Evolutionary conservation across 352 stramenopile species (phyloP), one percentile per base, ranked within the genome.

Genomic region (Pythium folliculosum): DNA sequence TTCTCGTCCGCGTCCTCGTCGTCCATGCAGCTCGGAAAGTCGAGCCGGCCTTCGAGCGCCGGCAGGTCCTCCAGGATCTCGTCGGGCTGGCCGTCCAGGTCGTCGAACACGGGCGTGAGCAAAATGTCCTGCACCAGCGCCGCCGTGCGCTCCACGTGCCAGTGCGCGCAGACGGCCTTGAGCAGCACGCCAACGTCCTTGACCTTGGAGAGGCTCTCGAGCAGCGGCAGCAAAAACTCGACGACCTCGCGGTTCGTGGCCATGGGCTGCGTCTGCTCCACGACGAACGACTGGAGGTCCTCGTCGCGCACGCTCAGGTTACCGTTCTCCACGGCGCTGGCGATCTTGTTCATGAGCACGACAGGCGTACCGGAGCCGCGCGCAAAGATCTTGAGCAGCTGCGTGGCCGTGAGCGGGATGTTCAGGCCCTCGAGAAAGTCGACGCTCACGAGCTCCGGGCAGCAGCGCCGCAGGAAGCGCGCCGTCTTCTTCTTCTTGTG

Each of bases 351-450:
- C 59, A 91, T 82, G 14, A 94, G 60, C 16, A 93, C 84, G 13
- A 48, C 56, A 0, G 75, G 60, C 1, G 73, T 86, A 8, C 84
- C 81, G 0, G 88, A 96, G 3, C 88, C 86, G 13, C 69, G 64
- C 19, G 88, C 80, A 68, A 96, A 89, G 16, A 94, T 79, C 62
- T 69, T 61, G n/a, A 96, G 55, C 47, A 96, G 69, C 25, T 94
- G 78, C 25, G 77, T 67, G 5, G 77, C 65, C 2, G 71, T 72
- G 43, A 95, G 59, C 6, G 77, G 75, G 8, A 92, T 73, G 66
- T 76, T 76, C 27, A 95, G 72, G 5, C 88, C 88, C 73, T 95
- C 88, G 5, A 95, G 63, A 49, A 95, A 95, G n/a, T 95, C 88
- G 13, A 91, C 83, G 51, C 77, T 92, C 45, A 96, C 88, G 12